Evolutionary conservation across 306 rosid genomes (phyloP).

Genomic region (Lotus japonicus): DNA sequence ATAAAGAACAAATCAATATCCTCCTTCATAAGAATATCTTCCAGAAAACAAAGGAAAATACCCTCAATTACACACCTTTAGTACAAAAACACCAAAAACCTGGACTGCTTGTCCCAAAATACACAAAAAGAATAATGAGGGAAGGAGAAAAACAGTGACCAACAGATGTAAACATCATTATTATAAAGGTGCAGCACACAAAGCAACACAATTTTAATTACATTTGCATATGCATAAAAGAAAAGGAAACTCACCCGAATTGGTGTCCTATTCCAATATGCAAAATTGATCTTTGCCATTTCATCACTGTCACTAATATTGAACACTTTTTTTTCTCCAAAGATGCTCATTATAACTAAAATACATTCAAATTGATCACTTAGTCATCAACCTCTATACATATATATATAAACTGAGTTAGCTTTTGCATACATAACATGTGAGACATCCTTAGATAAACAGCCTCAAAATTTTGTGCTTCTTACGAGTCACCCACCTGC

Average conservation of each 20-base stretch:
- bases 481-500: not conserved
- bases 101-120: conserved; percentile 6
- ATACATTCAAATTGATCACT: conserved; percentile 20
- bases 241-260: conserved; percentile 23
- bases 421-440: conserved; percentile 24
- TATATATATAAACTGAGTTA: conserved; percentile 29
- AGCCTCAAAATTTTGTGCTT: conserved; percentile 17
- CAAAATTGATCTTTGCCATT: conserved; percentile 24
- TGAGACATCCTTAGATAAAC: not conserved
- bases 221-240: conserved; percentile 1
- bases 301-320: conserved; percentile 12
- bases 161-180: conserved; percentile 16
- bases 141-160: conserved; percentile 10
- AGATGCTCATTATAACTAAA: conserved; percentile 19
- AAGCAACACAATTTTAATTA: conserved; percentile 10
- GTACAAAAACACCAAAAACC: conserved; percentile 23
- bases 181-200: conserved; percentile 5
- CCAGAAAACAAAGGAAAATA: not conserved
- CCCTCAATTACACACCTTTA: not conserved
- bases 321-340: conserved; percentile 33
- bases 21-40: not conserved
- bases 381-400: conserved; percentile 40
- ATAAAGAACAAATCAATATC: conserved; percentile 2
- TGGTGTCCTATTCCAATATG: conserved; percentile 15
- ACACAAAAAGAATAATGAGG: not conserved